Conservation (phyloP, 2,329 filamentous ascomycete species). For the Diaporthe caulivora region DNA sequence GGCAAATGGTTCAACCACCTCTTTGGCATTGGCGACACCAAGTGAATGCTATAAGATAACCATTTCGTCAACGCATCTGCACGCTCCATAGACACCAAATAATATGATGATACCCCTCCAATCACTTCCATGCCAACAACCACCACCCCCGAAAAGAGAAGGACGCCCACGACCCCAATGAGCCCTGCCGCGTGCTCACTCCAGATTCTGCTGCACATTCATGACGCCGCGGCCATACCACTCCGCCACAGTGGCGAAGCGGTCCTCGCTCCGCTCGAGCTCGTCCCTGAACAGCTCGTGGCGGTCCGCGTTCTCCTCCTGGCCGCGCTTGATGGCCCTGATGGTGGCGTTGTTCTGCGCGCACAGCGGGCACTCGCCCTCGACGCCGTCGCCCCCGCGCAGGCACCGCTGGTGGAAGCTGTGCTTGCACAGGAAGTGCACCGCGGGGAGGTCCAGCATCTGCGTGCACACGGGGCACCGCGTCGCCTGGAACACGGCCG, state of each 20-base stretch:
- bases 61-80: conserved; percentile 30
- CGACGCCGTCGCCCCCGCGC: conserved; percentile 53
- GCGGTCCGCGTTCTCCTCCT: conserved; percentile 86
- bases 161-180: not conserved
- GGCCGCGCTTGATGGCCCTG: conserved; percentile 84
- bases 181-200: conserved; percentile 41
- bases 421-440: conserved; percentile 98
- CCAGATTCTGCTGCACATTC: conserved; percentile 60
- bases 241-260: conserved; percentile 91
- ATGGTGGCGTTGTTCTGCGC: conserved; percentile 88
- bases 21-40: conserved; percentile 41
- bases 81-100: conserved; percentile 26
- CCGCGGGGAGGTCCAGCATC: conserved; percentile 85
- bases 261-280: conserved; percentile 80
- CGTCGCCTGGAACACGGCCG: conserved; percentile 90
- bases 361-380: conserved; percentile 84
- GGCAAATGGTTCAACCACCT: conserved; percentile 49
- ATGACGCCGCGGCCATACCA: conserved; percentile 97
- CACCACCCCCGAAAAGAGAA: not conserved
- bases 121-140: not conserved
- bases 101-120: conserved; percentile 31
- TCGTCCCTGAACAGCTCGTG: conserved; percentile 92
- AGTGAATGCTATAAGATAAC: not conserved
- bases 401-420: conserved; percentile 95
- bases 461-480: conserved; percentile 86